Evolutionary conservation across 345 rosid genomes (phyloP).

Genomic region (Excoecaria agallocha): DNA sequence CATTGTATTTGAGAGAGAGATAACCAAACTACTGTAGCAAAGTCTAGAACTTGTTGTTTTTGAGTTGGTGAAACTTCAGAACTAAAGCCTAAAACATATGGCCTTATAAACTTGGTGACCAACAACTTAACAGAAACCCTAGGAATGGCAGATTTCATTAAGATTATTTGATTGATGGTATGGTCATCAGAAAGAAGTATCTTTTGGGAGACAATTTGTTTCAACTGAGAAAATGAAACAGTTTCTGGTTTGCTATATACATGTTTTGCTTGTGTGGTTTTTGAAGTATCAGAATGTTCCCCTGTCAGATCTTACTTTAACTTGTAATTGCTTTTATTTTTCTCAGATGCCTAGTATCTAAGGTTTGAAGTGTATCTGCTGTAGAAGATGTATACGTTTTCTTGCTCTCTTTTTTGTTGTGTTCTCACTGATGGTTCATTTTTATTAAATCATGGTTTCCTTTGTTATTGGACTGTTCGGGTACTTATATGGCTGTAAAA

Average conservation of each 20-base stretch:
- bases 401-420: background rate
- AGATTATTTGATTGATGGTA: background rate
- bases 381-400: background rate
- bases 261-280: background rate
- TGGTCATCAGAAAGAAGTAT: background rate
- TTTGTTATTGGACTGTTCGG: background rate
- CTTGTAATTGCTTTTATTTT: background rate
- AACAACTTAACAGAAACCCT: background rate
- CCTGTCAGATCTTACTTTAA: background rate
- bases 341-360: background rate
- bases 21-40: background rate
- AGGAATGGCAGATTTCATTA: background rate
- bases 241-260: background rate
- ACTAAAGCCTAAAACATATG: background rate
- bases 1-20: background rate
- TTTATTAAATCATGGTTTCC: background rate
- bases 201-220: background rate
- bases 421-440: background rate
- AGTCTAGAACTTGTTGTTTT: background rate
- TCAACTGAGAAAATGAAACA: background rate
- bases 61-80: background rate
- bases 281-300: background rate
- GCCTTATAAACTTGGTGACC: background rate
- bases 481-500: slow-evolving; percentile 14
- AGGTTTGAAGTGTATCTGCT: background rate